Evolutionary conservation across 352 stramenopile species (phyloP).

Genomic region (Phytopythium vexans): DNA sequence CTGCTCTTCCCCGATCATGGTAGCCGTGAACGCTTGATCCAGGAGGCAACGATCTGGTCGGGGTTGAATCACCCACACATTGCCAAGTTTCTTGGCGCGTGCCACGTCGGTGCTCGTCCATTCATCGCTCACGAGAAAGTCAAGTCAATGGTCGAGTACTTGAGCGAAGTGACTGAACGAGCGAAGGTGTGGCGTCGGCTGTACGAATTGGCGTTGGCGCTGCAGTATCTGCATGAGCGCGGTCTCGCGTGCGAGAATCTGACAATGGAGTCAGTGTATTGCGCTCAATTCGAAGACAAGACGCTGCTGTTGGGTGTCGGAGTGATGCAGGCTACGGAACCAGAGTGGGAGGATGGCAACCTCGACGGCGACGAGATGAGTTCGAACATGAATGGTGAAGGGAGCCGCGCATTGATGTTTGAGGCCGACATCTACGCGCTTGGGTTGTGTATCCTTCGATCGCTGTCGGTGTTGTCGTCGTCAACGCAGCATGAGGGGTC

Average conservation of each 20-base stretch:
- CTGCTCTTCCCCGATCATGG: neutral
- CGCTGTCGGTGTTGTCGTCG: no score
- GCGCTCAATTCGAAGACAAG: neutral
- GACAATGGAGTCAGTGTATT: no score
- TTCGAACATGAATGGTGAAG: no score
- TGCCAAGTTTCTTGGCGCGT: slow-evolving; percentile 3
- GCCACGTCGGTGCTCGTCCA: neutral
- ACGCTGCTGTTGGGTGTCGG: no score
- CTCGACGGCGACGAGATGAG: no score
- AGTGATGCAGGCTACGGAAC: no score
- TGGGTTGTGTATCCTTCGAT: no score
- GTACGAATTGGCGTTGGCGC: neutral
- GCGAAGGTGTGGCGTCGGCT: neutral
- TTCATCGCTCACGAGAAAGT: neutral
- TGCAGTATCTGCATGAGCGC: neutral
- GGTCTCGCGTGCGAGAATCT: neutral
- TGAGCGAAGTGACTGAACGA: neutral
- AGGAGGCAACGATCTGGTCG: neutral
- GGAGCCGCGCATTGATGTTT: no score
- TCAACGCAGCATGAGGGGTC: no score
- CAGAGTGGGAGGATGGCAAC: no score
- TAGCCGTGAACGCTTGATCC: slow-evolving; percentile 1
- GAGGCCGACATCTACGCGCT: no score
- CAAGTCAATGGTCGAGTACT: neutral
- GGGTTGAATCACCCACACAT: no score